Evolutionary conservation across 139 green algal genomes (phyloP).

Genomic region (Axilococcus clingmanii): DNA sequence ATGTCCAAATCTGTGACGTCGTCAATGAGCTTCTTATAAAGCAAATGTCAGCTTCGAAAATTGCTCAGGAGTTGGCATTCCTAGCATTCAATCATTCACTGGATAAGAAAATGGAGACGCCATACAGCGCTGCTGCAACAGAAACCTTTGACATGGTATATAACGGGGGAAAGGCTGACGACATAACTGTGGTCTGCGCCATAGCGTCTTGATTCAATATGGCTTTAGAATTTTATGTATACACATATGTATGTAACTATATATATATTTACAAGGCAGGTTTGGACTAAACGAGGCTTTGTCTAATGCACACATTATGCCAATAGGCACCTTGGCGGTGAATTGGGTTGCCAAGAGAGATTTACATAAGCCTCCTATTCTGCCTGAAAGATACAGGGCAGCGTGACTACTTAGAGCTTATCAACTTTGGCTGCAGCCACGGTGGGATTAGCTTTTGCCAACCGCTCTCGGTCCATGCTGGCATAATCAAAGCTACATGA

Average conservation of each 20-base stretch:
- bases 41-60: conserved; percentile 8
- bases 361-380: no score
- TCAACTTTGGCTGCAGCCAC: conserved; percentile 27
- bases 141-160: conserved; percentile 90
- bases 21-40: conserved; percentile 14
- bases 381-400: no score
- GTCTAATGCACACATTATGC: no score
- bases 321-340: no score
- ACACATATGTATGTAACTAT: background rate
- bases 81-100: conserved; percentile 58
- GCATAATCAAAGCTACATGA: conserved; percentile 26
- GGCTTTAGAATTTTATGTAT: background rate
- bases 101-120: conserved; percentile 60
- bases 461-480: conserved; percentile 9
- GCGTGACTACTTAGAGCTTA: no score
- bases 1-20: conserved; percentile 49
- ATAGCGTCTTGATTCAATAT: conserved; percentile 1
- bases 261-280: background rate
- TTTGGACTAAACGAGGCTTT: no score
- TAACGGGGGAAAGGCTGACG: conserved; percentile 67
- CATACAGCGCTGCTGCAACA: conserved; percentile 69
- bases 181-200: conserved; percentile 60
- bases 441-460: conserved; percentile 23
- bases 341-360: no score
- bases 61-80: conserved; percentile 45